Base-by-base conservation (phyloP, 2,329 filamentous ascomycete species). In the Aspergillus fumigatus region DNA sequence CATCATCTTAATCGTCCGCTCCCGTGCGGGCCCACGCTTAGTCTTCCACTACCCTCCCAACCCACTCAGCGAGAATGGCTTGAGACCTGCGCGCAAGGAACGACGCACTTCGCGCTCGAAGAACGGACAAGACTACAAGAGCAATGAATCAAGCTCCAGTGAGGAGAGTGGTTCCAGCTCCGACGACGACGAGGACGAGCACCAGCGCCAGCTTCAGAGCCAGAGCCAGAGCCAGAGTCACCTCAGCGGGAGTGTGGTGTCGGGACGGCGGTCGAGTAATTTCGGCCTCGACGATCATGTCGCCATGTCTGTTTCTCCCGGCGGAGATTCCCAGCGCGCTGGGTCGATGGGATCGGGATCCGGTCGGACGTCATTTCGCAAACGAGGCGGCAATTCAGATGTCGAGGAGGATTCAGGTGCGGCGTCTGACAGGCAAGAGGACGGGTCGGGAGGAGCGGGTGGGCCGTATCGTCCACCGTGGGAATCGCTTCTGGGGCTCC, bases 31-130 rank as follows among this genome's bases (percentile, higher is more conserved):
- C 17, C 89, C 91, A 27, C 85, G 86, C 61, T 88, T 94, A 66
- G 88, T 94, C 66, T 96, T 92, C 73, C 90, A 96, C 73, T 94
- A 94, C 68, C 91, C 91, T n/a, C 82, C 86, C 65, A 74, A 77
- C 67, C 73, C 79, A 62, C 73, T 77, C 55, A 71, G 71, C 61
- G 72, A 74, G 54, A 72, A 70, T 59, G 67, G 67, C 35, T 63
- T 74, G 41, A 68, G 73, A 55, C 65, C 72, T 35, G 68, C 68
- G 38, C 67, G 66, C 55, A 72, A 68, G 58, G 63, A 66, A 25
- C 71, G 71, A 26, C 71, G 71, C 60, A 62, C 64, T 35, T 70
- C 72, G 48, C 70, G 70, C 50, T 59, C 67, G 0, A 73, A 70
- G 57, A 67, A 59, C 60, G 59, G 64, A 53, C 64, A 66, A 56